phyloP scores from a whole-genome alignment of 176 grass and related monocot species.

The Ananas comosus region DNA sequence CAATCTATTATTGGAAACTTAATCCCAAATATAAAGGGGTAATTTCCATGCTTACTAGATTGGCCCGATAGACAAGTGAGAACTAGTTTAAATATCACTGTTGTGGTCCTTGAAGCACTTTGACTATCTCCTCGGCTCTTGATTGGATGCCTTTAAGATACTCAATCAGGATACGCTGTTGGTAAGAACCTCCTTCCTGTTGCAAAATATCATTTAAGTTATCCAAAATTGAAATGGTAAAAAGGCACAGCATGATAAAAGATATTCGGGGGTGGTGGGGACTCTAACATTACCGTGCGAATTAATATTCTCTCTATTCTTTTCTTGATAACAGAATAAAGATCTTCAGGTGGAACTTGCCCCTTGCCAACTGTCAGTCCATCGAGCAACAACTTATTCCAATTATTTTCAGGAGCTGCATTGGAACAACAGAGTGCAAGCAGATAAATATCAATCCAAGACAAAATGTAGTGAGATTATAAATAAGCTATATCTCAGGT shows the following conservation, averaged over 20 bases:
- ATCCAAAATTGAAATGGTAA: background rate
- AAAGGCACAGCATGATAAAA: background rate
- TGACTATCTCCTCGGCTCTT: conserved; percentile 65
- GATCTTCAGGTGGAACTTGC: conserved; percentile 57
- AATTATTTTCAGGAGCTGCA: conserved; percentile 59
- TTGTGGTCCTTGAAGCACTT: conserved; percentile 56
- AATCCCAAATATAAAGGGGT: no score
- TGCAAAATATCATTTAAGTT: background rate
- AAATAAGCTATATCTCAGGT: background rate
- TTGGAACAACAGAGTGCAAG: conserved; percentile 15
- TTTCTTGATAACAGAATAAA: conserved; percentile 71
- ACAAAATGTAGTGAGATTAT: background rate
- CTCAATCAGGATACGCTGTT: conserved; percentile 73
- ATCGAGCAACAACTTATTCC: conserved; percentile 74
- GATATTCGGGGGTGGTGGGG: background rate
- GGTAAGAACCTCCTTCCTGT: conserved; percentile 93
- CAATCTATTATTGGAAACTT: no score
- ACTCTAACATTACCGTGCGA: conserved; percentile 58
- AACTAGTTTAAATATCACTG: background rate
- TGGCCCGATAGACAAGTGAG: background rate
- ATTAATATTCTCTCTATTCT: conserved; percentile 86
- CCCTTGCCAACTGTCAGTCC: conserved; percentile 78
- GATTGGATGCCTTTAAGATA: conserved; percentile 84
- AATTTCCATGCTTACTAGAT: background rate
- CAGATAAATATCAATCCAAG: background rate